Evolutionary conservation across 805 yeast genomes (phyloP).

Genomic region (Lachancea meyersii): DNA sequence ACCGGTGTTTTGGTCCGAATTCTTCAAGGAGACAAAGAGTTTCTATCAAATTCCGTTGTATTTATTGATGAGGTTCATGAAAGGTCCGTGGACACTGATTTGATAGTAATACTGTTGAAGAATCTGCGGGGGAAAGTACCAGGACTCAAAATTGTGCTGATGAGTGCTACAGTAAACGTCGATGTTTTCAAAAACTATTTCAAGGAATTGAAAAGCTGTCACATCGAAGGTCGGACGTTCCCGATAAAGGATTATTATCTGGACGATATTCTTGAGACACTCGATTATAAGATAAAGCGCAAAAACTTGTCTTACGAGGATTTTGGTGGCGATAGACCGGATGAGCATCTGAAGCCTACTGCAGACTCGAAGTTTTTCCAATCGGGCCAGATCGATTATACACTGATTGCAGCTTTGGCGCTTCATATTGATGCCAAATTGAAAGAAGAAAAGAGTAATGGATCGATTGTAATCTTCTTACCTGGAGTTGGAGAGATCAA

Average conservation of each 20-base stretch:
- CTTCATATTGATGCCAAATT: slow-evolving; percentile 47
- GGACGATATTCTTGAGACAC: slow-evolving; percentile 52
- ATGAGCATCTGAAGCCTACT: slow-evolving; percentile 41
- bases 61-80: slow-evolving; percentile 98
- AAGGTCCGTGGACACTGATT: slow-evolving; percentile 91
- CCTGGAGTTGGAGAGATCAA: slow-evolving; percentile 90
- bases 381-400: slow-evolving; percentile 67
- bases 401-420: slow-evolving; percentile 56
- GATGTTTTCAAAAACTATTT: slow-evolving; percentile 64
- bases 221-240: slow-evolving; percentile 88
- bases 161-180: slow-evolving; percentile 94
- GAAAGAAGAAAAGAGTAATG: slow-evolving; percentile 38
- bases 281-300: slow-evolving; percentile 49
- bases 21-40: slow-evolving; percentile 78
- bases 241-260: slow-evolving; percentile 77
- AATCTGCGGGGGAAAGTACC: slow-evolving; percentile 57
- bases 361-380: slow-evolving; percentile 63
- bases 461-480: slow-evolving; percentile 77
- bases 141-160: slow-evolving; percentile 69
- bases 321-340: slow-evolving; percentile 18
- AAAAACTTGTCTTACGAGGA: slow-evolving; percentile 15
- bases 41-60: slow-evolving; percentile 76
- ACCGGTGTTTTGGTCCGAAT: slow-evolving; percentile 92
- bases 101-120: slow-evolving; percentile 88
- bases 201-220: slow-evolving; percentile 53